A percentile compares a stretch with the other conserved stretches of the same genome.
phyloP scores from a whole-genome alignment of 176 grass and related monocot species.

The Puccinellia tenuiflora region DNA sequence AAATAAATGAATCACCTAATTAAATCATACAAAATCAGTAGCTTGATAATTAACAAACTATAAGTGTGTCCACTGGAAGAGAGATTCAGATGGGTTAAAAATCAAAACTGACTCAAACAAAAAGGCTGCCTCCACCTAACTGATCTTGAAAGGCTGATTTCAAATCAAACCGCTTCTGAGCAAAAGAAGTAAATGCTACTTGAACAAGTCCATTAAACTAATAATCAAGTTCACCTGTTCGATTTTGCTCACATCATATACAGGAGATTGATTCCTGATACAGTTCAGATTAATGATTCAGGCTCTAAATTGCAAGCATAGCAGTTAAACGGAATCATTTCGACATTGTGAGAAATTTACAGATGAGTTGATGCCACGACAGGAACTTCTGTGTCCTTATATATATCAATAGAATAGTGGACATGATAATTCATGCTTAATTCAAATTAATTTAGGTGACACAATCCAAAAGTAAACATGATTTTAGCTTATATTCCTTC shows the following conservation, averaged over 20 bases:
- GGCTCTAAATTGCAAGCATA: not conserved
- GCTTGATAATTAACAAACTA: not conserved
- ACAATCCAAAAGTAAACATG: not conserved
- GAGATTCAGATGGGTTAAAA: not conserved
- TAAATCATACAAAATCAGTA: not conserved
- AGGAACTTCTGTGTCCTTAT: not conserved
- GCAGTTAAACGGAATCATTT: not conserved
- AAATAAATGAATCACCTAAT: not conserved
- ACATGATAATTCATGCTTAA: not conserved
- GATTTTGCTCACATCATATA: not conserved
- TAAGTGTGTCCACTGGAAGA: not conserved
- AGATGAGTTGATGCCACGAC: not conserved
- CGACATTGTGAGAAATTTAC: not conserved
- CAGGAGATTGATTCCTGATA: not conserved
- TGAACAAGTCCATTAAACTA: not conserved
- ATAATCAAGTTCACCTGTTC: not conserved
- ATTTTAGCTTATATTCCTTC: not conserved
- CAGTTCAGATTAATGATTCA: not conserved
- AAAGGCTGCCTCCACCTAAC: not conserved
- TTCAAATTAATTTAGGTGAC: not conserved
- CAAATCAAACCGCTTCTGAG: not conserved
- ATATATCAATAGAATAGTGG: not conserved
- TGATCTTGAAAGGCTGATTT: not conserved
- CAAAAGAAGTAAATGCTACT: not conserved
- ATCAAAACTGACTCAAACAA: not conserved